Percentiles rank a stretch among this genome's conserved stretches.
Evolutionary conservation across 306 rosid genomes (phyloP).

Genomic region (Mimosa bimucronata): DNA sequence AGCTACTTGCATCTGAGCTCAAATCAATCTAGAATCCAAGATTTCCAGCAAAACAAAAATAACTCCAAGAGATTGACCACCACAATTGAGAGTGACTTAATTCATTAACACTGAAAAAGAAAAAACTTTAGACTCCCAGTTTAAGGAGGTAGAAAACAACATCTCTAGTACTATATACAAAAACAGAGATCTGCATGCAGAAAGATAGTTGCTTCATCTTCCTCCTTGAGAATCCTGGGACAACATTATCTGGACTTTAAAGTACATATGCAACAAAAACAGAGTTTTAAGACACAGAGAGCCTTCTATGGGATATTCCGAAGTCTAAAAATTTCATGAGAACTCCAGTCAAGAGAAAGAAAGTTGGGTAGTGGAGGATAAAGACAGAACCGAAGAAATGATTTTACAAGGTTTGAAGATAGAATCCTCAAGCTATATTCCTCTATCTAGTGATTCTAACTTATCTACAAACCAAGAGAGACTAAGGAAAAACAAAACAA

Average conservation of each 20-base stretch:
- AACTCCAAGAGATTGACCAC: slow-evolving; percentile 9
- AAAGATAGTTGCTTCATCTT: slow-evolving; percentile 32
- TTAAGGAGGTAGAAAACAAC: slow-evolving; percentile 15
- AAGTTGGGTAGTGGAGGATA: background rate
- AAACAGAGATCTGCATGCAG: slow-evolving; percentile 39
- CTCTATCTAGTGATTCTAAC: slow-evolving; percentile 21
- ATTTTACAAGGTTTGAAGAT: background rate
- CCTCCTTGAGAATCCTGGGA: slow-evolving; percentile 27
- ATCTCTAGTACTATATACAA: background rate
- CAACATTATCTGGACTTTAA: slow-evolving; percentile 13
- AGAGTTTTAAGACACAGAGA: slow-evolving; percentile 24
- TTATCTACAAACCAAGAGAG: slow-evolving; percentile 28
- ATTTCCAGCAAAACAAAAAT: slow-evolving; percentile 25
- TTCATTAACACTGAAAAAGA: slow-evolving; percentile 6
- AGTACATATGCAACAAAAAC: slow-evolving; percentile 24
- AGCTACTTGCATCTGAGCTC: slow-evolving; percentile 27
- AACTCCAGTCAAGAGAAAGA: background rate
- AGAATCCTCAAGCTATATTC: slow-evolving; percentile 6
- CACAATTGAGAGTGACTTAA: slow-evolving; percentile 1
- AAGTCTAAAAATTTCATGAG: background rate
- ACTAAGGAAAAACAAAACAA: slow-evolving; percentile 31
- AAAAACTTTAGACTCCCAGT: background rate
- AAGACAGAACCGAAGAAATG: background rate
- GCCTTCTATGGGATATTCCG: slow-evolving; percentile 20
- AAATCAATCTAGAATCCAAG: slow-evolving; percentile 32